Conservation (phyloP, 768 basidiomycete genomes). For the Kwoniella heveanensis region DNA sequence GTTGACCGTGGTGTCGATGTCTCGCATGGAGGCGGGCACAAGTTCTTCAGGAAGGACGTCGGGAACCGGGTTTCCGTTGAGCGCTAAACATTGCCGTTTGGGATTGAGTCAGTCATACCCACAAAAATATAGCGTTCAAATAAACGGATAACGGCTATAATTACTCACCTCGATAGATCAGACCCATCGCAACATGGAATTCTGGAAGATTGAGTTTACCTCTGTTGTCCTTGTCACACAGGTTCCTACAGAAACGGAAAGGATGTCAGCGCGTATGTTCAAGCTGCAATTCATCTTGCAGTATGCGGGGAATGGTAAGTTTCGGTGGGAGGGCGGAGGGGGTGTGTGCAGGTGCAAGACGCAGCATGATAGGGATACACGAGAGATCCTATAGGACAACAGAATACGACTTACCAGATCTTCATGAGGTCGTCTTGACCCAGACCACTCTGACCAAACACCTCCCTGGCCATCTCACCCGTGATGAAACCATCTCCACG, state of each 20-base stretch:
- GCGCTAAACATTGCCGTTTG: constrained; percentile 67
- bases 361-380: no score
- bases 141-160: no score
- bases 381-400: no score
- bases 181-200: constrained; percentile 97
- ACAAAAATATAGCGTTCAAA: no score
- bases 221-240: constrained; percentile 89
- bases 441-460: constrained; percentile 90
- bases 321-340: no score
- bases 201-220: constrained; percentile 94
- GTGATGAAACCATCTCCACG: constrained; percentile 75
- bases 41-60: constrained; percentile 84
- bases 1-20: constrained; percentile 85
- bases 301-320: no score
- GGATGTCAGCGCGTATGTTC: not conserved
- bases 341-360: no score
- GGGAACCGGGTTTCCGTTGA: constrained; percentile 90
- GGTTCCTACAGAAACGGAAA: constrained; percentile 64
- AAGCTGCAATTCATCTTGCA: not conserved
- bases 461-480: constrained; percentile 80
- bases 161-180: constrained; percentile 88
- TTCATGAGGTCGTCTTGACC: constrained; percentile 85
- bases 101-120: no score
- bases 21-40: constrained; percentile 84
- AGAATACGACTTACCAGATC: constrained; percentile 72